Conservation (phyloP, 2,329 filamentous ascomycete species). For the Trichoderma harzianum region DNA sequence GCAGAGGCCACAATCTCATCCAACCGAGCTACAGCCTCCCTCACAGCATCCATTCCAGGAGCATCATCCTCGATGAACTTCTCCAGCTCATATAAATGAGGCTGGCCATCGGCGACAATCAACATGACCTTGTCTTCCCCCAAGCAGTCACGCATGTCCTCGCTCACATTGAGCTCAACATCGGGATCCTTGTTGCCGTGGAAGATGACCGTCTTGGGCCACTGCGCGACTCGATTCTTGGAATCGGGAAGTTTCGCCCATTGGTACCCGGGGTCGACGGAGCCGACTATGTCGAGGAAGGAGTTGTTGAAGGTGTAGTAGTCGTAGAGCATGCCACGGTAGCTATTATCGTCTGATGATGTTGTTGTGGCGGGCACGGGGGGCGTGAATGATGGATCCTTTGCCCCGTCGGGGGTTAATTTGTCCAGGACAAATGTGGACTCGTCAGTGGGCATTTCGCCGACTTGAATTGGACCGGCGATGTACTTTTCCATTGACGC, state of each 20-base stretch:
- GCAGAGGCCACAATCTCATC: slow-evolving; percentile 23
- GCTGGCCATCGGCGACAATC: slow-evolving; percentile 27
- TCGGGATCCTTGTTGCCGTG: slow-evolving; percentile 31
- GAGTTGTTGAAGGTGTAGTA: slow-evolving; percentile 34
- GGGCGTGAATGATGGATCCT: slow-evolving; percentile 25
- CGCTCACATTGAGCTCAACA: slow-evolving; percentile 30
- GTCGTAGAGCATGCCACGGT: slow-evolving; percentile 30
- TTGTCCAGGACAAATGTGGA: slow-evolving; percentile 28
- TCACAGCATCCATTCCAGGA: slow-evolving; percentile 29
- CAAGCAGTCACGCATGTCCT: slow-evolving; percentile 27
- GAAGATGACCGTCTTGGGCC: slow-evolving; percentile 36
- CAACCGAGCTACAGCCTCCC: slow-evolving; percentile 25
- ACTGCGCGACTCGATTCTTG: slow-evolving; percentile 22
- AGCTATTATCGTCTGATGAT: neutral
- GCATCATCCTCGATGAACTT: slow-evolving; percentile 31
- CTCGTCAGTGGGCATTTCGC: slow-evolving; percentile 20
- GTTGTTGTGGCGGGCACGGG: neutral
- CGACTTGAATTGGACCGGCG: slow-evolving; percentile 25
- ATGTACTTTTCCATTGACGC: slow-evolving; percentile 26
- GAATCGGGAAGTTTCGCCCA: slow-evolving; percentile 25
- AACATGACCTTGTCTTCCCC: slow-evolving; percentile 27
- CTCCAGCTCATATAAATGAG: slow-evolving; percentile 31
- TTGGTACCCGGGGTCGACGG: slow-evolving; percentile 32
- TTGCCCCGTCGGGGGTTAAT: slow-evolving; percentile 28
- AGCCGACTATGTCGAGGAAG: slow-evolving; percentile 28